Percentiles rank a stretch among this genome's conserved stretches.
These are phyloP conservation scores for Penicillium goetzii DNA, from an alignment of 495 filamentous ascomycete species.

Conservation along the genomic window DNA sequence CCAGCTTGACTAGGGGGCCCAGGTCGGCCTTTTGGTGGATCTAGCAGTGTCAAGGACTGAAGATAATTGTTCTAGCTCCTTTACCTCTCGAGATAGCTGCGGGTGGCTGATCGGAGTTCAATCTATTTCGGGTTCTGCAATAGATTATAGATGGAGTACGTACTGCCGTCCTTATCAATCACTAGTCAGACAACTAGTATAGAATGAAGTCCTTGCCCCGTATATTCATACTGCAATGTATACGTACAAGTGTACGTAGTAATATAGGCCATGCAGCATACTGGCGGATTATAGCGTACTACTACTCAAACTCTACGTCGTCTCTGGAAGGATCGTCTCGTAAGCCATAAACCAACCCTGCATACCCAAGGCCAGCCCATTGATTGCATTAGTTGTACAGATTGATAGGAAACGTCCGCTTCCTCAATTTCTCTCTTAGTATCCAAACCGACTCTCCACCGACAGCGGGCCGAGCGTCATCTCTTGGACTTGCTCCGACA, in stretches of 20 bases:
- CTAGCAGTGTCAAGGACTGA: not conserved
- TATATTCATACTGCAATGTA: not conserved
- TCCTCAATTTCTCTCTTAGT: conserved; percentile 14
- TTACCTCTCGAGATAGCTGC: not conserved
- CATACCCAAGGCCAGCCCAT: conserved; percentile 22
- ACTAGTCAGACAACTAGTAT: not conserved
- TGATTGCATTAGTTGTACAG: conserved; percentile 30
- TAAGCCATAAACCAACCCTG: not conserved
- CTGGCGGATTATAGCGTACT: too few relatives aligned
- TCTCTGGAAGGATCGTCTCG: not conserved
- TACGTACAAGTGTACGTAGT: not conserved
- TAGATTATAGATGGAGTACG: not conserved
- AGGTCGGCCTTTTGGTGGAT: not conserved
- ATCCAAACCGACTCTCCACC: conserved; percentile 32
- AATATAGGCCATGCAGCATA: not conserved
- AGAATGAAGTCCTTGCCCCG: not conserved
- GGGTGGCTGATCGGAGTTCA: not conserved
- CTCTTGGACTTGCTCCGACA: conserved; percentile 71
- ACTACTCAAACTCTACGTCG: conserved; percentile 5
- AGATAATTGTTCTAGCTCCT: not conserved
- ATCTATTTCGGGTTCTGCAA: not conserved
- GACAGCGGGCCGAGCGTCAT: conserved; percentile 59
- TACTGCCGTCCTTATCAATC: conserved; percentile 7
- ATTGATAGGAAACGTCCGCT: not conserved
- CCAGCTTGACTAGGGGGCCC: not conserved